Conservation (phyloP, 805 yeast species). For the Teunomyces gatunensis region DNA sequence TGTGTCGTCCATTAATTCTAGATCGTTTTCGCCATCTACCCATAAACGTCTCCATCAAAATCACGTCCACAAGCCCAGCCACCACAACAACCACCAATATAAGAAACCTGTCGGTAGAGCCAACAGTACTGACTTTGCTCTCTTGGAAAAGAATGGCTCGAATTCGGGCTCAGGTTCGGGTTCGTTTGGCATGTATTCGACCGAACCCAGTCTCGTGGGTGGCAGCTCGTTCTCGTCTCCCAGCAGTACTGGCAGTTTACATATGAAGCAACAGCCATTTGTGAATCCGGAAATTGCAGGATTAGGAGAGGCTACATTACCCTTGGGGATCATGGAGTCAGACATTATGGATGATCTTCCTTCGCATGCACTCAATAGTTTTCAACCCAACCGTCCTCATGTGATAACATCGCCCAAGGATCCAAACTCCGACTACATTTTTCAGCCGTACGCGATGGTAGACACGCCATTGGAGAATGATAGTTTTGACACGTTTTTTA, state of each 20-base stretch:
- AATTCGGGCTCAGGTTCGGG: constrained; percentile 3
- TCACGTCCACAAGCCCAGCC: constrained; percentile 2
- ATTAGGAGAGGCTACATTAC: neutral
- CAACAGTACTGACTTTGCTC: neutral
- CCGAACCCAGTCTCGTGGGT: neutral
- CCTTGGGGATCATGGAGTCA: neutral
- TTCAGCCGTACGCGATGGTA: neutral
- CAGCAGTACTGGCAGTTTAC: neutral
- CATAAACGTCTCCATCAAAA: constrained; percentile 2
- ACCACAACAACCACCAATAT: neutral
- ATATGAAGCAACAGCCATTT: neutral
- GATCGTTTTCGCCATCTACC: neutral
- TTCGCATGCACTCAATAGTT: neutral
- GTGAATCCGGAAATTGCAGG: neutral
- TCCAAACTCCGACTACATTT: constrained; percentile 1
- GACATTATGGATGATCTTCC: neutral
- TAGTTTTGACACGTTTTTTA: neutral
- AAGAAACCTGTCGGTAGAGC: neutral
- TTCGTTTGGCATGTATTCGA: constrained; percentile 7
- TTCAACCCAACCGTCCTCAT: neutral
- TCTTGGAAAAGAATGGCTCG: constrained; percentile 2
- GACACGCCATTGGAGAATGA: constrained; percentile 2
- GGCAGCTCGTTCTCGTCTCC: constrained; percentile 1
- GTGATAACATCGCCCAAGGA: neutral
- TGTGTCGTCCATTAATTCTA: neutral